phyloP scores from a whole-genome alignment of 108 stramenopile species.

The Nitzschia sp. region DNA sequence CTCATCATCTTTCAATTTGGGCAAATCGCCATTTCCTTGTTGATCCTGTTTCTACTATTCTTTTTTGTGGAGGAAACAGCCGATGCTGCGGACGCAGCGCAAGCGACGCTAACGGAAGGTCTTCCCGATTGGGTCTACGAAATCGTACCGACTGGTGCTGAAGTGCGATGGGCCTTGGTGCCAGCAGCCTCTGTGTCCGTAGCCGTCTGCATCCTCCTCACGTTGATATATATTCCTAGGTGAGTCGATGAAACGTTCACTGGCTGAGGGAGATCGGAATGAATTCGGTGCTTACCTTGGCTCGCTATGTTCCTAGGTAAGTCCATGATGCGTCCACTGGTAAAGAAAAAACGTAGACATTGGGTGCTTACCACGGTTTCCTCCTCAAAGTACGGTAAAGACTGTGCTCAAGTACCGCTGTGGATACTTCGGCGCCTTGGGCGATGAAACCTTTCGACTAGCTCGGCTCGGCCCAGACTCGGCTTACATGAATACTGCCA shows the following conservation, averaged over 20 bases:
- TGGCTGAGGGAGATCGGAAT: no score
- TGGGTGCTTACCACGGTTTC: no score
- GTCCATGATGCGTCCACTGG: background rate
- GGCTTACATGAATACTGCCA: slow-evolving; percentile 35
- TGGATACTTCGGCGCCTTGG: slow-evolving; percentile 34
- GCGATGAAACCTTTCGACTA: slow-evolving; percentile 20
- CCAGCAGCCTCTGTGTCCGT: slow-evolving; percentile 28
- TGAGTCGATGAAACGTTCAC: background rate
- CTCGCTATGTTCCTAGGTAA: slow-evolving; percentile 44
- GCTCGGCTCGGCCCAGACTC: slow-evolving; percentile 29
- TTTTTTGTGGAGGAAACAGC: slow-evolving; percentile 11
- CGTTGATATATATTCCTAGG: slow-evolving; percentile 43
- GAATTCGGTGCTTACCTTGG: no score
- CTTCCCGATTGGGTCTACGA: slow-evolving; percentile 38
- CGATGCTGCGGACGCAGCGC: slow-evolving; percentile 14
- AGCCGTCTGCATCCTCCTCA: slow-evolving; percentile 9
- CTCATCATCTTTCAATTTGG: slow-evolving; percentile 35
- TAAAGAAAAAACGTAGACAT: no score
- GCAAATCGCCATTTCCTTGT: slow-evolving; percentile 25
- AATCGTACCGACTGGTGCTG: slow-evolving; percentile 29
- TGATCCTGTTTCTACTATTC: slow-evolving; percentile 16
- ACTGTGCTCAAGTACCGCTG: slow-evolving; percentile 43
- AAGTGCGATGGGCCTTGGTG: slow-evolving; percentile 18
- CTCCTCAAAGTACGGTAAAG: slow-evolving; percentile 10
- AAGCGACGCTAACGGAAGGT: background rate